Evolutionary conservation across 1,284 basidiomycete species (phyloP), one percentile per base, ranked within the genome.

Genomic region (Filobasidium uniguttulatum): DNA sequence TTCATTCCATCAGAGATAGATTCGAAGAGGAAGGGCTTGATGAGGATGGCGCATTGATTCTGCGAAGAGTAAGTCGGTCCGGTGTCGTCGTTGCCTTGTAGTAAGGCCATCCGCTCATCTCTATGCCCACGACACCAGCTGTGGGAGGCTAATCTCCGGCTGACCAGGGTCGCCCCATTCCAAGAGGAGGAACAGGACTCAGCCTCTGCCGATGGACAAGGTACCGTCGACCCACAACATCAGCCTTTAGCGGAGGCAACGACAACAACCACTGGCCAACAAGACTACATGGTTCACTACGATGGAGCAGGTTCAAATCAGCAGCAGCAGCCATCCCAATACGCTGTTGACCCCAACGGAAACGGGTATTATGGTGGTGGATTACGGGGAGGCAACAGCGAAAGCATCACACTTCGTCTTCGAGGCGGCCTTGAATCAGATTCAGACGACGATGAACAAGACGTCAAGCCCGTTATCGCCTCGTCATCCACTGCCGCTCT

Each of bases 21-120:
- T 98, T 97, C 72, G 91, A 97, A 66, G 90, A 94, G 68, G 91
- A 87, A 66, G 93, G 91, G 49, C 85, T 98, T 57, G 77, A 82
- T 64, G 88, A 96, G 67, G 86, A 90, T 31, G 82, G 97, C 49
- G 73, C 97, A 48, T 81, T 82, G 59, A 83, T 87, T 52, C 73
- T 98, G 50, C 87, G 93, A 71, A 76, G 79, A 57, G 88, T 91
- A 72, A 75, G 85, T 62, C 31, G 14, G 10, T 44, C 23, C 30
- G 34, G 19, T 36, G n/a, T 33, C 22, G 40, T 30, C 19, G 33
- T 22, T 43, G 25, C 9, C 22, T 44, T 50, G 12, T 22, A 52
- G 43, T 50, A 20, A 46, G 25, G 36, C 20, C 20, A 3, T 9
- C 8, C 9, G 2, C 46, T 25, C 37, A 34, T 44, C n/a, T 31